These are phyloP conservation scores for Diaporthe citri DNA, from an alignment of 2,329 filamentous ascomycete species.

Conservation along the genomic window DNA sequence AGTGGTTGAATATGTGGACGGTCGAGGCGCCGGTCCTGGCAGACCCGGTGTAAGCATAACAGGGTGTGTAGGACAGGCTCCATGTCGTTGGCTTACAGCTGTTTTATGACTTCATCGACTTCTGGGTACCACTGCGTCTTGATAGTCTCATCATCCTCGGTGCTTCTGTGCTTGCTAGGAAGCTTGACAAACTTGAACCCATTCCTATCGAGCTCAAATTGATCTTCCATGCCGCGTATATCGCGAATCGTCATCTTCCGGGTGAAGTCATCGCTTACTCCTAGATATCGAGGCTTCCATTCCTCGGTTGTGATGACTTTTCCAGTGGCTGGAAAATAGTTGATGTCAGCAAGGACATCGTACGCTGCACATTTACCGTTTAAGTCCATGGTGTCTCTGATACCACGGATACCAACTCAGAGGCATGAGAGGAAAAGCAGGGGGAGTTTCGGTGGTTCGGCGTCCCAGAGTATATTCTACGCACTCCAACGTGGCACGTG, in stretches of 20 bases:
- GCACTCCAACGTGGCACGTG: conserved; percentile 14
- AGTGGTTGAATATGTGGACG: conserved; percentile 37
- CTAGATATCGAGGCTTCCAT: conserved; percentile 22
- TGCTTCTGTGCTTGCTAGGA: background rate
- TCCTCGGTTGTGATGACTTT: conserved; percentile 16
- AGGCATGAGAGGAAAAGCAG: rapidly evolving
- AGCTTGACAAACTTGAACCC: conserved; percentile 31
- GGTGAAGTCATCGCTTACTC: conserved; percentile 7
- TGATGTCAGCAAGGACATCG: conserved; percentile 29
- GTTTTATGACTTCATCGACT: background rate
- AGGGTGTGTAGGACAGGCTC: too few species aligned
- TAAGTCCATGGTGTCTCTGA: background rate
- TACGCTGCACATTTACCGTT: background rate
- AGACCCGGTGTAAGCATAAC: background rate
- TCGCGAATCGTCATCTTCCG: conserved; percentile 23
- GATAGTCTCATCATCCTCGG: conserved; percentile 11
- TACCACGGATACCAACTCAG: background rate
- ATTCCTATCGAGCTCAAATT: conserved; percentile 26
- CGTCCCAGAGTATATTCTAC: background rate
- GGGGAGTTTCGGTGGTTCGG: background rate
- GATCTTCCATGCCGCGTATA: conserved; percentile 24
- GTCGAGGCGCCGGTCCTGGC: conserved; percentile 29
- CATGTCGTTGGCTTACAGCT: too few species aligned
- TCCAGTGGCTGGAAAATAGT: conserved; percentile 18
- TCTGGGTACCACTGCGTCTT: conserved; percentile 21